A percentile compares a stretch with the other conserved stretches of the same genome.
phyloP scores from a whole-genome alignment of 1,139 yeast species.

The Saccharomyces hybrid region DNA sequence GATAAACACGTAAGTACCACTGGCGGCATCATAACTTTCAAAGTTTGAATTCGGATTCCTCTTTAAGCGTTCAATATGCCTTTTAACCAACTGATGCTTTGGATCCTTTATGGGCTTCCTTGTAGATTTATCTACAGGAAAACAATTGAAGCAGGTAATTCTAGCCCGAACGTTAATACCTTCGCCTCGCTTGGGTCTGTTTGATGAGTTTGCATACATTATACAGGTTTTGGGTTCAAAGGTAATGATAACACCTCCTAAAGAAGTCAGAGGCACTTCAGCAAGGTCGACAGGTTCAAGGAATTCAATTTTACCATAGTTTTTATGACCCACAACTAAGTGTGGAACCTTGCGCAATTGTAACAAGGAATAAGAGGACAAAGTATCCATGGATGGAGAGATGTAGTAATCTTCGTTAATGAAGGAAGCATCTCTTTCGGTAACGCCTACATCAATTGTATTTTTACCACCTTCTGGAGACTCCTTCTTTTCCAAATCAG shows the following conservation, averaged over 20 bases:
- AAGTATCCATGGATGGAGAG: constrained; percentile 62
- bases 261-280: constrained; percentile 49
- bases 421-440: constrained; percentile 36
- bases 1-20: constrained; percentile 41
- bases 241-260: constrained; percentile 58
- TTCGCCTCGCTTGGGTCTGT: constrained; percentile 64
- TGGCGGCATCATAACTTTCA: constrained; percentile 64
- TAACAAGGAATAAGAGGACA: constrained; percentile 51
- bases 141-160: constrained; percentile 70
- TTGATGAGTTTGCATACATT: constrained; percentile 63
- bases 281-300: constrained; percentile 78
- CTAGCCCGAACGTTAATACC: constrained; percentile 75
- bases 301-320: constrained; percentile 72
- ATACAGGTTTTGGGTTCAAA: constrained; percentile 58
- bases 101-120: constrained; percentile 73
- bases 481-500: constrained; percentile 1
- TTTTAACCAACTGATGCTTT: constrained; percentile 59
- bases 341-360: constrained; percentile 58
- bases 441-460: not conserved
- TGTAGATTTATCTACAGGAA: constrained; percentile 67
- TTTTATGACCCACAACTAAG: constrained; percentile 73
- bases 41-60: constrained; percentile 54
- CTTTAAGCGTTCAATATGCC: constrained; percentile 64
- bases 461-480: constrained; percentile 3
- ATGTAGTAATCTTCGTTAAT: constrained; percentile 81